These are phyloP conservation scores for Waltergamsia citrina DNA, from an alignment of 2,329 filamentous ascomycete species.

Conservation along the genomic window DNA sequence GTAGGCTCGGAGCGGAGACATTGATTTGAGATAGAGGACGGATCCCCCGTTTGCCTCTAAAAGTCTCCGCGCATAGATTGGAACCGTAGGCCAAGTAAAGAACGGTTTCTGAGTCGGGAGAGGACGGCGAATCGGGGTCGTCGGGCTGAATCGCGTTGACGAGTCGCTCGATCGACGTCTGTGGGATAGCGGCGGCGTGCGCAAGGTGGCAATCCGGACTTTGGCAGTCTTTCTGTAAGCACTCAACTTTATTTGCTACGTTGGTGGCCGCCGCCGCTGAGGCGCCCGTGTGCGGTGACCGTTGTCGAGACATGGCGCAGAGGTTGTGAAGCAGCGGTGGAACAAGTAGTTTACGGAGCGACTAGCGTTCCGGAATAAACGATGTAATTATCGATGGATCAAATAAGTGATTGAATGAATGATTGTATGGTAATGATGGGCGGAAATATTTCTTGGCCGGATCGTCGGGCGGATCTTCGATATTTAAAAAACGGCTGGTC, in stretches of 20 bases:
- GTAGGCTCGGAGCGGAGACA: conserved; percentile 69
- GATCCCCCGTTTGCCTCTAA: conserved; percentile 69
- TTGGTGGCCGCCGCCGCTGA: not conserved
- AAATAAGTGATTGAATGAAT: no score
- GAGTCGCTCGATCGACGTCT: conserved; percentile 4
- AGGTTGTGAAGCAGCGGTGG: no score
- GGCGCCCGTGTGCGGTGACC: not conserved
- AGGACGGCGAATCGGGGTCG: not conserved
- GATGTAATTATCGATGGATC: no score
- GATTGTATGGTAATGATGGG: no score
- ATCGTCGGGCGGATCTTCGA: no score
- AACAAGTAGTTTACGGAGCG: no score
- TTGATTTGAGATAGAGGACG: conserved; percentile 72
- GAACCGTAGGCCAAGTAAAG: conserved; percentile 88
- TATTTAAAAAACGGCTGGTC: no score
- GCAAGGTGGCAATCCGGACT: no score
- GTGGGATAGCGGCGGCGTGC: not conserved
- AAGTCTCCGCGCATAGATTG: conserved; percentile 74
- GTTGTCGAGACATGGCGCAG: conserved; percentile 1
- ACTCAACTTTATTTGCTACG: not conserved
- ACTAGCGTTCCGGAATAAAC: no score
- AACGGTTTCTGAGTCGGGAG: conserved; percentile 37
- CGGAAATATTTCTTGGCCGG: no score
- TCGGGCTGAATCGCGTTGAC: not conserved
- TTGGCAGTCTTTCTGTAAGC: not conserved